A percentile compares a stretch with the other conserved stretches of the same genome.
phyloP scores from a whole-genome alignment of 768 basidiomycete species.

The Leccinum incarnatum region DNA sequence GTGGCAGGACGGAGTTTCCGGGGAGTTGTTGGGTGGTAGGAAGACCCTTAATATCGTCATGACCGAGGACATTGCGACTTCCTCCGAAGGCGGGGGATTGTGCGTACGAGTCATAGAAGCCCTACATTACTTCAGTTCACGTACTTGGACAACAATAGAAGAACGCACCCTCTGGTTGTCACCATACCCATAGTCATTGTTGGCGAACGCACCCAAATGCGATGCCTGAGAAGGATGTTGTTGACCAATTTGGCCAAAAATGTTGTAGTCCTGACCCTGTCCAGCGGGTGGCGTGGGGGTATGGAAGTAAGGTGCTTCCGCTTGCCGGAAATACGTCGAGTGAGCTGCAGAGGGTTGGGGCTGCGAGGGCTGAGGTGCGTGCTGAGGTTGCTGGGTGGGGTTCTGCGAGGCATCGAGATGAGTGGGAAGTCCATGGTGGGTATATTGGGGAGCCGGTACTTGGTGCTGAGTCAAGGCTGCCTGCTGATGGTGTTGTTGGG shows the following conservation, averaged over 20 bases:
- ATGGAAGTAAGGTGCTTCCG: constrained; percentile 73
- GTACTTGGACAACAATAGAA: neutral
- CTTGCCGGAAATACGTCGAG: constrained; percentile 64
- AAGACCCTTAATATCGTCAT: constrained; percentile 75
- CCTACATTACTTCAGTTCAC: constrained; percentile 38
- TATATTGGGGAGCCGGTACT: constrained; percentile 44
- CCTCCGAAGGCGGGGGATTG: constrained; percentile 64
- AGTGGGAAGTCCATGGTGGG: constrained; percentile 59
- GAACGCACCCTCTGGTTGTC: constrained; percentile 62
- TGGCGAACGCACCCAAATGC: constrained; percentile 53
- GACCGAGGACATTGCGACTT: constrained; percentile 57
- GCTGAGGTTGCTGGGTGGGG: constrained; percentile 41
- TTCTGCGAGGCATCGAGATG: constrained; percentile 62
- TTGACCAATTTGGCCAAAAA: constrained; percentile 62
- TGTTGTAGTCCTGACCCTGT: constrained; percentile 59
- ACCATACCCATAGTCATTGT: constrained; percentile 65
- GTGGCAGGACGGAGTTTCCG: constrained; percentile 47
- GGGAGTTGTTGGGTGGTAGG: constrained; percentile 58
- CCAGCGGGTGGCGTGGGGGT: constrained; percentile 70
- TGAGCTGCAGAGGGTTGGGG: constrained; percentile 59
- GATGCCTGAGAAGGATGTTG: constrained; percentile 52
- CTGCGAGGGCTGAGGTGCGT: constrained; percentile 36
- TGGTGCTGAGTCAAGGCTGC: constrained; percentile 37
- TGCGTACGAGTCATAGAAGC: constrained; percentile 74
- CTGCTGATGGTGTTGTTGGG: constrained; percentile 35